phyloP scores from a whole-genome alignment of 2,329 filamentous ascomycete species.

The Coniochaeta sp. region DNA sequence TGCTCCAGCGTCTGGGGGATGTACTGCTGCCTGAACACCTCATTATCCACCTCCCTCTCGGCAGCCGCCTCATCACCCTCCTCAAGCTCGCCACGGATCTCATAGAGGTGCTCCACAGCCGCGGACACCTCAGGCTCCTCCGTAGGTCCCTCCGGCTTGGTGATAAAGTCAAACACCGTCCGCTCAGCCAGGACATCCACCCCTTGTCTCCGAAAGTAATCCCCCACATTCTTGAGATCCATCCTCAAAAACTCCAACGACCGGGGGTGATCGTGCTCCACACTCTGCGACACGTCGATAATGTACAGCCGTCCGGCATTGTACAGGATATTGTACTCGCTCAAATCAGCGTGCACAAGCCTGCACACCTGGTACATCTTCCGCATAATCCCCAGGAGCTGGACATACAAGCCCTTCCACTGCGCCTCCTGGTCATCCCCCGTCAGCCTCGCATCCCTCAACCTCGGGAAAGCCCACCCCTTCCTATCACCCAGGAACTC shows the following conservation, averaged over 20 bases:
- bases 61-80: conserved; percentile 30
- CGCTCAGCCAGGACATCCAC: conserved; percentile 77
- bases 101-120: conserved; percentile 61
- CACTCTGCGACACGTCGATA: conserved; percentile 95
- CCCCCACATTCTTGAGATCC: conserved; percentile 95
- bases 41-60: conserved; percentile 70
- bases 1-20: conserved; percentile 94
- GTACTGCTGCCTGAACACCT: conserved; percentile 93
- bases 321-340: conserved; percentile 97
- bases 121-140: conserved; percentile 55
- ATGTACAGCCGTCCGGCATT: conserved; percentile 77
- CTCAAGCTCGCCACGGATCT: conserved; percentile 39
- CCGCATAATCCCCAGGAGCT: conserved; percentile 83
- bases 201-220: conserved; percentile 84
- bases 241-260: conserved; percentile 91
- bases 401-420: conserved; percentile 74
- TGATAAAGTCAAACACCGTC: conserved; percentile 79
- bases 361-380: conserved; percentile 87
- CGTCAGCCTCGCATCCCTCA: conserved; percentile 76
- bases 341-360: conserved; percentile 91
- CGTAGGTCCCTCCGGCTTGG: conserved; percentile 48
- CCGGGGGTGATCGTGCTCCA: conserved; percentile 92
- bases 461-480: conserved; percentile 79
- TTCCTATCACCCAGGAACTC: conserved; percentile 81
- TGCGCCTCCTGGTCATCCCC: conserved; percentile 61